A percentile compares a stretch with the other conserved stretches of the same genome.
phyloP scores from a whole-genome alignment of 2,329 filamentous ascomycete species.

The Aspergillus aculeatinus region DNA sequence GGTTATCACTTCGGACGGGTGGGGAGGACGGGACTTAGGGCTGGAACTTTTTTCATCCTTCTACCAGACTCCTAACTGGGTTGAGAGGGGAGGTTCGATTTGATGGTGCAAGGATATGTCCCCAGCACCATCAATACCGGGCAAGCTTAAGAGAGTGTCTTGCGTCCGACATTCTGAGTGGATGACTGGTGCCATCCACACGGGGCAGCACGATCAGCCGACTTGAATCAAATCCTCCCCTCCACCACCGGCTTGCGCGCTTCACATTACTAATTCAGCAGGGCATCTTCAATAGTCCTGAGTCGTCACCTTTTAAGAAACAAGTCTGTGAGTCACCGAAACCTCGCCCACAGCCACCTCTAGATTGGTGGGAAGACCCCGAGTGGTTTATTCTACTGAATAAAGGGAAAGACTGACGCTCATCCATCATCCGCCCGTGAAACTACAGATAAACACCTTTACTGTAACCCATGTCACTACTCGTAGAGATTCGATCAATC shows the following conservation, averaged over 20 bases:
- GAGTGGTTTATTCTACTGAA: too few species aligned
- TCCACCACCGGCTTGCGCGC: constrained; percentile 7
- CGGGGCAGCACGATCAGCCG: constrained; percentile 8
- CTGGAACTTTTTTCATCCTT: constrained; percentile 9
- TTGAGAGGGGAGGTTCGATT: not conserved
- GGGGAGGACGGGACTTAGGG: constrained; percentile 1
- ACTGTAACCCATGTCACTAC: not conserved
- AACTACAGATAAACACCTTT: too few species aligned
- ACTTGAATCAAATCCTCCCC: constrained; percentile 7
- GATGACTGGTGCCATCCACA: not conserved
- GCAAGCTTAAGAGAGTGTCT: not conserved
- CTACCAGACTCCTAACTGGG: not conserved
- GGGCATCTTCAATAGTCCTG: not conserved
- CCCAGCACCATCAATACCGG: not conserved
- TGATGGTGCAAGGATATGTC: not conserved
- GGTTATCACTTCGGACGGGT: not conserved
- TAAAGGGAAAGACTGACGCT: too few species aligned
- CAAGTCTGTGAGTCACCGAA: not conserved
- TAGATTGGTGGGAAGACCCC: not conserved
- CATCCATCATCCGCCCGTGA: too few species aligned
- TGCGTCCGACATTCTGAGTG: not conserved
- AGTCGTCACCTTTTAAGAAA: not conserved
- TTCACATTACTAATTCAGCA: not conserved
- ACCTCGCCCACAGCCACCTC: not conserved
- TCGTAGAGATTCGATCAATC: constrained; percentile 8